Evolutionary conservation across 352 stramenopile species (phyloP).

Genomic region (Globisporangium rhizosaccharum): DNA sequence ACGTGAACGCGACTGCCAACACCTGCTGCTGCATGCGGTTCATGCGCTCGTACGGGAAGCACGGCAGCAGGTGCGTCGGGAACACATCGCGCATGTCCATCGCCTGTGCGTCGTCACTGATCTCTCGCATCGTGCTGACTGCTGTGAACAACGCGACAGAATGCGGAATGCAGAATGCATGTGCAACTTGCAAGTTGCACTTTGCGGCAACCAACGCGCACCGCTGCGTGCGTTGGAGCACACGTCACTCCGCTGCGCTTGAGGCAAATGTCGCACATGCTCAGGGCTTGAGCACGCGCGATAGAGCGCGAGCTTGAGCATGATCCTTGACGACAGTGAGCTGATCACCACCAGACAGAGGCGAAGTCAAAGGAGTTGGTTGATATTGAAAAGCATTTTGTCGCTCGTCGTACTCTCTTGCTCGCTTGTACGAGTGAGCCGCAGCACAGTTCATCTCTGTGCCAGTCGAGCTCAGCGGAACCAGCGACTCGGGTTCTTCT

Average conservation of each 20-base stretch:
- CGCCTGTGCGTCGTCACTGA: background rate
- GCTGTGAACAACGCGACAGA: background rate
- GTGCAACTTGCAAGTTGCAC: background rate
- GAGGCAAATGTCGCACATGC: too few relatives aligned
- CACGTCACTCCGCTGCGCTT: too few relatives aligned
- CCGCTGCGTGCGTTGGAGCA: too few relatives aligned
- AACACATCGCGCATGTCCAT: slow-evolving; percentile 25
- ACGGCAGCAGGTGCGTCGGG: slow-evolving; percentile 26
- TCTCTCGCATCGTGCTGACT: slow-evolving; percentile 5
- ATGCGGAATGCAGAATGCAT: background rate
- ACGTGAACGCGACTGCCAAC: slow-evolving; percentile 26
- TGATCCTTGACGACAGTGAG: too few relatives aligned
- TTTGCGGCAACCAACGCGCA: too few relatives aligned
- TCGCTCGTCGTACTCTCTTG: background rate
- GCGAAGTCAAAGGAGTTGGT: too few relatives aligned
- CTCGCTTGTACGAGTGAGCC: too few relatives aligned
- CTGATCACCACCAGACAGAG: too few relatives aligned
- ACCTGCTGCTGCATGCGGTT: slow-evolving; percentile 38
- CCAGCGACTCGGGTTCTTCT: slow-evolving; percentile 47
- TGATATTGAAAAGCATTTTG: background rate
- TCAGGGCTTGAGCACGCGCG: too few relatives aligned
- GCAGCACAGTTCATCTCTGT: background rate
- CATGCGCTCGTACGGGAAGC: slow-evolving; percentile 38
- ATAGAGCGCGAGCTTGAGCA: too few relatives aligned
- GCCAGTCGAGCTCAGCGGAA: slow-evolving; percentile 15